Evolutionary conservation across 768 basidiomycete species (phyloP).

Genomic region (Trametes punicea): DNA sequence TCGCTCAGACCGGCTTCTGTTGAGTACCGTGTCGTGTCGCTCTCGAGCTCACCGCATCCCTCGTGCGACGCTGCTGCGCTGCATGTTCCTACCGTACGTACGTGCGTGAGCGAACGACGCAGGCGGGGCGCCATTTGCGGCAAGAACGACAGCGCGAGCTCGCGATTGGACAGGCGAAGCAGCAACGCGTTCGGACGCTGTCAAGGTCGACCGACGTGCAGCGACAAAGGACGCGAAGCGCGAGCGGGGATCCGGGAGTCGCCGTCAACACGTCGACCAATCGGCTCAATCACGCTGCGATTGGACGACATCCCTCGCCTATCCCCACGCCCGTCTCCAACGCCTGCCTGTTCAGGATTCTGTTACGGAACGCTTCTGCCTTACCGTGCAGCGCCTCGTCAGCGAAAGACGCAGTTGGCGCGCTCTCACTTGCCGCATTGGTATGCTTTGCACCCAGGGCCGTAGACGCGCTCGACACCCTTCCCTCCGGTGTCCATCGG

Average conservation of each 20-base stretch:
- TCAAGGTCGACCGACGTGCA: background rate
- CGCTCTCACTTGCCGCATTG: background rate
- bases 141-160: background rate
- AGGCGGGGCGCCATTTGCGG: background rate
- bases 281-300: background rate
- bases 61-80: too few relatives aligned
- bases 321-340: background rate
- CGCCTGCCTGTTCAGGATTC: too few relatives aligned
- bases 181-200: background rate
- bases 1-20: background rate
- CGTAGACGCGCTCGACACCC: background rate
- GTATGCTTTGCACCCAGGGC: background rate
- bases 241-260: background rate
- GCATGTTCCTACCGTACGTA: background rate
- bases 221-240: background rate
- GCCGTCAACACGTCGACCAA: background rate
- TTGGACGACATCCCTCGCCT: background rate
- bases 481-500: slow-evolving; percentile 10
- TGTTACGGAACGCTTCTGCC: background rate
- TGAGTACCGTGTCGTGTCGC: background rate
- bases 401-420: too few relatives aligned
- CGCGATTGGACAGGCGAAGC: background rate
- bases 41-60: too few relatives aligned
- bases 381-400: too few relatives aligned
- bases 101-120: background rate